Evolutionary conservation across 1,284 basidiomycete genomes (phyloP).

Genomic region (Stereum hirsutum): DNA sequence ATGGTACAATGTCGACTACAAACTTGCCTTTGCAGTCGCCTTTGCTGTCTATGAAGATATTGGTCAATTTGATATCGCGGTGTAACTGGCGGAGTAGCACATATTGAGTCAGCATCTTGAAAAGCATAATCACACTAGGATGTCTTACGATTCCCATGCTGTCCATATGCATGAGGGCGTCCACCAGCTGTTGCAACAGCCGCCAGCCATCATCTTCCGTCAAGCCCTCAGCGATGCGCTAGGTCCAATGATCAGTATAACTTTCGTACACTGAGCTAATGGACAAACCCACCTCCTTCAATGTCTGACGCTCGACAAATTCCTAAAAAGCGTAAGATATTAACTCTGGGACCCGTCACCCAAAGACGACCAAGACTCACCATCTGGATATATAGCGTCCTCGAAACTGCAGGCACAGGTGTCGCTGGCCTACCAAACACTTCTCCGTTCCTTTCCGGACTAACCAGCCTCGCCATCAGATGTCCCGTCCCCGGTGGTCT

Average conservation of each 20-base stretch:
- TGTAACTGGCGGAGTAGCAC: no score
- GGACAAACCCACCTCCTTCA: slow-evolving; percentile 54
- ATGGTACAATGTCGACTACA: not conserved
- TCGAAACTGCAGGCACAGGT: slow-evolving; percentile 34
- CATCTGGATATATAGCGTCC: slow-evolving; percentile 88
- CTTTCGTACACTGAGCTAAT: not conserved
- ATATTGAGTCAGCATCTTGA: slow-evolving; percentile 1
- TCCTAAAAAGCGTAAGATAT: slow-evolving; percentile 37
- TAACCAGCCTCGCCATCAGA: no score
- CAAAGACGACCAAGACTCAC: slow-evolving; percentile 26
- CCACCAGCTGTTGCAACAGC: slow-evolving; percentile 86
- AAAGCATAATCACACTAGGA: slow-evolving; percentile 1
- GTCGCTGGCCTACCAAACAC: no score
- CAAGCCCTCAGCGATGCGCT: slow-evolving; percentile 76
- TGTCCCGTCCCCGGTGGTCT: no score
- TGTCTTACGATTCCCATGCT: slow-evolving; percentile 68
- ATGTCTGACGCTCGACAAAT: slow-evolving; percentile 81
- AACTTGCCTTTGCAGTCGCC: slow-evolving; percentile 78
- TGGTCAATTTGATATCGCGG: slow-evolving; percentile 87
- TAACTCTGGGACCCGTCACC: not conserved
- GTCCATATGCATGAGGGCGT: slow-evolving; percentile 88
- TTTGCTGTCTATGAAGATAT: slow-evolving; percentile 89
- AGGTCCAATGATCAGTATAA: not conserved
- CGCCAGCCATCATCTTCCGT: slow-evolving; percentile 84
- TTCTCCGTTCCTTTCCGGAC: no score